Percentiles rank a stretch among this genome's conserved stretches.
Conservation (phyloP, 1,284 basidiomycete genomes). For the Pascua sp. region DNA sequence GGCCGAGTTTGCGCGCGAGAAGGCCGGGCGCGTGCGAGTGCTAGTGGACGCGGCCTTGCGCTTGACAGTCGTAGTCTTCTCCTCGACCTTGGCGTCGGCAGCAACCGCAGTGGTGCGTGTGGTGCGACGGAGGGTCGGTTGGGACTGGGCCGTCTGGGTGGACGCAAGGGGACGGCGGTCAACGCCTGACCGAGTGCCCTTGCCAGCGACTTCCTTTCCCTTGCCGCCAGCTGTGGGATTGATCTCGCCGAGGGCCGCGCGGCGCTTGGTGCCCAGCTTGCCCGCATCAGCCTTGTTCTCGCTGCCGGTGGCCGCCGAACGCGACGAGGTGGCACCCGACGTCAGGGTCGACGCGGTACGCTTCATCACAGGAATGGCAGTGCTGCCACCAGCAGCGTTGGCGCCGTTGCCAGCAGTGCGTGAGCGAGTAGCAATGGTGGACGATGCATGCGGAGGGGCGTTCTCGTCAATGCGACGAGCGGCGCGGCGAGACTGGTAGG, state of each 20-base stretch:
- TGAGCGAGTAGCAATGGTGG: slow-evolving; percentile 24
- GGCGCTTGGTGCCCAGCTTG: slow-evolving; percentile 19
- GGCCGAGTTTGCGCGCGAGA: slow-evolving; percentile 6
- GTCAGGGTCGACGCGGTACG: slow-evolving; percentile 25
- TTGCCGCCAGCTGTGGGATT: slow-evolving; percentile 27
- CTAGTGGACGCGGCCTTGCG: slow-evolving; percentile 23
- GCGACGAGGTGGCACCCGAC: slow-evolving; percentile 9
- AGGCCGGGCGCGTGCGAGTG: slow-evolving; percentile 8
- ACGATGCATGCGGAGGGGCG: slow-evolving; percentile 33
- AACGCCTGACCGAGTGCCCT: too few relatives aligned
- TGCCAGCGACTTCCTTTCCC: slow-evolving; percentile 10
- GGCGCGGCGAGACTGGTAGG: slow-evolving; percentile 43
- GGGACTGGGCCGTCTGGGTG: slow-evolving; percentile 15
- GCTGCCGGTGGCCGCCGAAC: too few relatives aligned
- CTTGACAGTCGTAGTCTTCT: slow-evolving; percentile 25
- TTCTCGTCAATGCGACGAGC: slow-evolving; percentile 42
- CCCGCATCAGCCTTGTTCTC: slow-evolving; percentile 12
- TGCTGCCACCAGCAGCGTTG: slow-evolving; percentile 14
- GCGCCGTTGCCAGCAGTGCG: slow-evolving; percentile 15
- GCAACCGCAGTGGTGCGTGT: slow-evolving; percentile 8
- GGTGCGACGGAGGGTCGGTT: slow-evolving; percentile 6
- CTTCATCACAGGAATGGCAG: slow-evolving; percentile 40
- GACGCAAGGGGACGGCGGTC: slow-evolving; percentile 28
- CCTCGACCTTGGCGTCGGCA: slow-evolving; percentile 13
- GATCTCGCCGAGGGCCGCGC: slow-evolving; percentile 47